Evolutionary conservation across 495 filamentous ascomycete species (phyloP), one percentile per base, ranked within the genome.

Genomic region (Niebla homalea): DNA sequence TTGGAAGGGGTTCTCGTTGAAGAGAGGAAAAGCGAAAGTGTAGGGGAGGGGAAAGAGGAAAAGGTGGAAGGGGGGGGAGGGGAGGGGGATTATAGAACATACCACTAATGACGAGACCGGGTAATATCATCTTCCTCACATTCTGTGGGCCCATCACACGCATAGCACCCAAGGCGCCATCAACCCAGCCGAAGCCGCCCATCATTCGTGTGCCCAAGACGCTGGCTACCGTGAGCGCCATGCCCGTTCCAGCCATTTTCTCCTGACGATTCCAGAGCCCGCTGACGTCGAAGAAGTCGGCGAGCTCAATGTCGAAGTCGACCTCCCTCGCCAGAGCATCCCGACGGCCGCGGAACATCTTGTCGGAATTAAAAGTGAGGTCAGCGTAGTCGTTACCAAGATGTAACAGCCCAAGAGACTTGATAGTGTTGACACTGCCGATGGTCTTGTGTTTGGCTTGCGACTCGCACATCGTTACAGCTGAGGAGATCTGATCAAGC

Each of bases 171-270:
- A 96, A 65, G 4, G 84, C 80, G 49, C 89, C 85, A 62, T 97
- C 92, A 46, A 96, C 68, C 85, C 90, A 95, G 47, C 85, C 80
- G 60, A 85, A 76, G 44, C 89, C 81, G 54, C 90, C 85, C 40
- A 97, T 69, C 51, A 89, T 70, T 36, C 89, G 76, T 36, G 45
- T 48, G 12, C 81, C 77, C 44, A 89, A 87, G 10, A 95, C 71
- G 50, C 87, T 87, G n/a, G 83, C 85, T 25, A 90, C 79, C 2
- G 92, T 97, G 65, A 98, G 73, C 36, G 93, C 90, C 81, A 97
- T 85, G 53, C 92, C 80, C 23, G 88, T 88, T 36, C 88, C 87
- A 14, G 87, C 89, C 37, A 92, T 69, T 69, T 97, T 96, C 70
- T 98, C 93, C 62, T 98, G 89, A 43, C 79, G 74, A 58, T 97